phyloP scores from a whole-genome alignment of 2,329 filamentous ascomycete species.

The Botrytis deweyae region DNA sequence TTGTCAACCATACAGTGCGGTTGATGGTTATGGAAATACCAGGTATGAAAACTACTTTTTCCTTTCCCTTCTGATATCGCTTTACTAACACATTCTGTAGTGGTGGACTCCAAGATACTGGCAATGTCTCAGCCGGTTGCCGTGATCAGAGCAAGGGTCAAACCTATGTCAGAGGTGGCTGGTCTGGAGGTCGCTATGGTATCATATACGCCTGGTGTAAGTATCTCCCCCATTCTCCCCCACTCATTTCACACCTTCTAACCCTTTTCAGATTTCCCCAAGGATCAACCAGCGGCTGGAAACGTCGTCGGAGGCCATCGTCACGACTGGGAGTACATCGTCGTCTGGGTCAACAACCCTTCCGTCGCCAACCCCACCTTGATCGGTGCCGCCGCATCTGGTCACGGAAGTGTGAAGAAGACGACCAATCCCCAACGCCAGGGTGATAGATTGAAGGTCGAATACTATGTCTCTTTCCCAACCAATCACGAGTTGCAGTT shows the following conservation, averaged over 20 bases:
- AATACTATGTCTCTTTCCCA: not conserved
- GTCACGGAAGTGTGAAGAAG: not conserved
- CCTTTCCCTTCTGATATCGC: not conserved
- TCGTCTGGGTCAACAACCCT: not conserved
- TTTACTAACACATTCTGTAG: not conserved
- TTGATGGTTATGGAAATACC: not conserved
- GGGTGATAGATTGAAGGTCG: not conserved
- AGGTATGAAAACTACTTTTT: not conserved
- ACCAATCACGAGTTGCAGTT: not conserved
- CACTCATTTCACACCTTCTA: not conserved
- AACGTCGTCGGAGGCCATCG: not conserved
- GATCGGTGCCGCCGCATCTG: not conserved
- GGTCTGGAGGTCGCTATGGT: not conserved
- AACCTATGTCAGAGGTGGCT: slow-evolving; percentile 4
- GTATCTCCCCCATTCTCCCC: not conserved
- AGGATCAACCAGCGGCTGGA: not conserved
- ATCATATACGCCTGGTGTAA: slow-evolving; percentile 6
- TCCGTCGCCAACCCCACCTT: not conserved
- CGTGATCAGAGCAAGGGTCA: not conserved
- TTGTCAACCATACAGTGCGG: slow-evolving; percentile 3
- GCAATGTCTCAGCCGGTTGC: not conserved
- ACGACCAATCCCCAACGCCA: not conserved
- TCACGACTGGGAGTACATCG: not conserved
- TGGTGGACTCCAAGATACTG: slow-evolving; percentile 1
- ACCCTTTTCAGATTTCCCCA: not conserved